Evolutionary conservation across 2,329 filamentous ascomycete genomes (phyloP).

Genomic region (Raffaelea albimanens): DNA sequence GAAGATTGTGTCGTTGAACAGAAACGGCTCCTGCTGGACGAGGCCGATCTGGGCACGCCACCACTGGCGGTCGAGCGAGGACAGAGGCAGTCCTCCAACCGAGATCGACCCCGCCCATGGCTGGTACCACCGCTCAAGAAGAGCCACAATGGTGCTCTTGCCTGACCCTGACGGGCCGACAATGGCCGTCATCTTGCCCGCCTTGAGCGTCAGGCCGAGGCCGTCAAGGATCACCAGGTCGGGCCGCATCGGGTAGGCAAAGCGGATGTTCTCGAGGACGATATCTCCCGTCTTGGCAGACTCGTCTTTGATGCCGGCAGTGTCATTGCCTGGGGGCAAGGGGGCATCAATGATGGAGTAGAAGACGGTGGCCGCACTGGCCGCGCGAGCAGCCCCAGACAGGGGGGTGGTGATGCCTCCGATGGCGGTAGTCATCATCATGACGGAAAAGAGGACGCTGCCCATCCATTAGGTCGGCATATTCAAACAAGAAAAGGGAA

Average conservation of each 20-base stretch:
- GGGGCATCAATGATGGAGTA: constrained; percentile 39
- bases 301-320: no score
- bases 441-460: constrained; percentile 43
- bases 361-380: constrained; percentile 44
- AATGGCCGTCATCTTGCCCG: constrained; percentile 67
- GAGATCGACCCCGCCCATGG: constrained; percentile 6
- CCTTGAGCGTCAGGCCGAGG: constrained; percentile 41
- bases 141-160: constrained; percentile 67
- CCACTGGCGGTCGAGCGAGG: constrained; percentile 51
- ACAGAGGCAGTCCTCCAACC: constrained; percentile 14
- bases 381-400: constrained; percentile 43
- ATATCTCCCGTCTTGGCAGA: constrained; percentile 33
- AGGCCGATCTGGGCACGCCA: constrained; percentile 35
- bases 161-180: constrained; percentile 74
- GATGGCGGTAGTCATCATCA: constrained; percentile 46
- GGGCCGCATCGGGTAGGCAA: constrained; percentile 51
- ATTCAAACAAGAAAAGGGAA: no score
- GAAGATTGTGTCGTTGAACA: constrained; percentile 37
- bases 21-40: constrained; percentile 28
- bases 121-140: constrained; percentile 62
- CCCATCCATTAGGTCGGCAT: no score
- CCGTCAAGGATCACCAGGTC: constrained; percentile 38
- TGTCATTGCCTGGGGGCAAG: constrained; percentile 32
- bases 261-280: constrained; percentile 51
- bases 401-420: constrained; percentile 46